phyloP scores from a whole-genome alignment of 306 rosid species.

The Geum urbanum region DNA sequence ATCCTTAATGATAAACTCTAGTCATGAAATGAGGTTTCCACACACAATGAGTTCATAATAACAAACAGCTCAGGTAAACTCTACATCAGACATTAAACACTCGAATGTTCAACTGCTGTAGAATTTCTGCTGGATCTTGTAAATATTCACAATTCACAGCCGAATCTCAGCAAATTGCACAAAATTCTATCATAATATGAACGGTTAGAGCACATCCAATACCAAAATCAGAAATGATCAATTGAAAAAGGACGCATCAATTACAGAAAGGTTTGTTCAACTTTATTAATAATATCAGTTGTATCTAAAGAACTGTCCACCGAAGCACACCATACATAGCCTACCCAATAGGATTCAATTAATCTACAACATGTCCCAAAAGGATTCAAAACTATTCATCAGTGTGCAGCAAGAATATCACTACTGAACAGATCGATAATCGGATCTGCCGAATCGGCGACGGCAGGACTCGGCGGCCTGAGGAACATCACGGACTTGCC shows the following conservation, averaged over 20 bases:
- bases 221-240: not conserved
- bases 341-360: conserved; percentile 32
- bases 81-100: not conserved
- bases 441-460: conserved; percentile 46
- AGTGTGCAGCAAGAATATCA: conserved; percentile 57
- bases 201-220: not conserved
- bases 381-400: conserved; percentile 17
- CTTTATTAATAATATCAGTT: conserved; percentile 28
- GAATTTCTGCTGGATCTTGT: conserved; percentile 2
- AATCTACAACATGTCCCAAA: conserved; percentile 29
- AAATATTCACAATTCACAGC: conserved; percentile 11
- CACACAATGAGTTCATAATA: not conserved
- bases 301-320: conserved; percentile 24
- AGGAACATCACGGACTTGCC: conserved; percentile 47
- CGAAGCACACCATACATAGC: conserved; percentile 7
- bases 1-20: not conserved
- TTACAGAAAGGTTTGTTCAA: not conserved
- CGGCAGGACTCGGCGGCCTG: conserved; percentile 30
- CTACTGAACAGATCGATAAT: conserved; percentile 43
- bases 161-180: conserved; percentile 12
- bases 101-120: not conserved
- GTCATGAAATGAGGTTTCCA: not conserved
- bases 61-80: not conserved
- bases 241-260: not conserved
- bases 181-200: not conserved